phyloP scores from a whole-genome alignment of 2,329 filamentous ascomycete genomes.

The Xylariales sp. region DNA sequence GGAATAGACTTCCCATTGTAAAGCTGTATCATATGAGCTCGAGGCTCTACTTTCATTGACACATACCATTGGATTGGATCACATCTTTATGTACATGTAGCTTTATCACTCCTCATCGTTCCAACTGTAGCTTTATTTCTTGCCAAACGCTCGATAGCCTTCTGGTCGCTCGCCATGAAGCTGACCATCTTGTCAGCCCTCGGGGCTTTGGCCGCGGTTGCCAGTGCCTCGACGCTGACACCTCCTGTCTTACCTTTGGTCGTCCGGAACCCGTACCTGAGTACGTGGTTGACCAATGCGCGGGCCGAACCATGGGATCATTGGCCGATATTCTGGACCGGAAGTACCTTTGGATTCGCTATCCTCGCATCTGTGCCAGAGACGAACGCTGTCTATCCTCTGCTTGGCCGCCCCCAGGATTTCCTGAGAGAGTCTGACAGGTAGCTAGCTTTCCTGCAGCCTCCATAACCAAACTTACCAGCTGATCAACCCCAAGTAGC shows the following conservation, averaged over 20 bases:
- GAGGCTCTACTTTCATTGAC: too few relatives aligned
- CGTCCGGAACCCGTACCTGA: conserved; percentile 57
- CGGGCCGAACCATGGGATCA: conserved; percentile 71
- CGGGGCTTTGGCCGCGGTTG: conserved; percentile 26
- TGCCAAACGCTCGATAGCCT: too few relatives aligned
- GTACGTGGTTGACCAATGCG: conserved; percentile 60
- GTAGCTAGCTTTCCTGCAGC: neutral
- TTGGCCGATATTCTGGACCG: conserved; percentile 86
- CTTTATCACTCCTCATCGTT: too few relatives aligned
- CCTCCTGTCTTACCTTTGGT: conserved; percentile 53
- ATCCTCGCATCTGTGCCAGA: conserved; percentile 42
- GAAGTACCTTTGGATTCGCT: conserved; percentile 44
- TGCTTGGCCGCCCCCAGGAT: conserved; percentile 48
- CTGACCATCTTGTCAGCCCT: conserved; percentile 22
- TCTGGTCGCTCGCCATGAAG: conserved; percentile 19
- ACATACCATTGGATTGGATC: too few relatives aligned
- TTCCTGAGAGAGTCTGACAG: conserved; percentile 28
- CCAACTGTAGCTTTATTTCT: too few relatives aligned
- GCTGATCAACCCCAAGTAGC: conserved; percentile 19
- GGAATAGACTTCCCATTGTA: too few relatives aligned
- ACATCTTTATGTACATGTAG: too few relatives aligned
- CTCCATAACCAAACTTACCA: conserved; percentile 7
- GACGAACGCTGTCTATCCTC: conserved; percentile 40
- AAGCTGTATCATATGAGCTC: too few relatives aligned
- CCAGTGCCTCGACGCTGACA: conserved; percentile 46